Evolutionary conservation across 2,329 filamentous ascomycete species (phyloP).

Genomic region (Teratosphaeria viscida): DNA sequence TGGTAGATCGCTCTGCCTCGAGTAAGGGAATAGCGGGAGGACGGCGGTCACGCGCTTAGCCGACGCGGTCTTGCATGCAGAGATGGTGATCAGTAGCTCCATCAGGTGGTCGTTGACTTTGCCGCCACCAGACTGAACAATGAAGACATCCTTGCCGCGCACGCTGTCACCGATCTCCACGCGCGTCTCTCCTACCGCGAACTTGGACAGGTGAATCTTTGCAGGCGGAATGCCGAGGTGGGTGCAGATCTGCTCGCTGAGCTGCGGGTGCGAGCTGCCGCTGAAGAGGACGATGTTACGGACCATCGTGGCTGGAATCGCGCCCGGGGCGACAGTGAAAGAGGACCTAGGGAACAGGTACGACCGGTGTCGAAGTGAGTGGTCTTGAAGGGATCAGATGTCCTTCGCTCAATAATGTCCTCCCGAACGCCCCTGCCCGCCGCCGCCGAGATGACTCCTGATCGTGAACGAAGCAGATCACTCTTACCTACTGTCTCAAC

Average conservation of each 20-base stretch:
- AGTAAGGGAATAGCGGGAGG: slow-evolving; percentile 92
- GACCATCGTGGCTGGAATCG: slow-evolving; percentile 52
- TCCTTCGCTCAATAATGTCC: background rate
- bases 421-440: background rate
- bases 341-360: background rate
- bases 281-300: slow-evolving; percentile 90
- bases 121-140: slow-evolving; percentile 86
- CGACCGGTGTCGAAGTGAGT: background rate
- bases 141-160: slow-evolving; percentile 96
- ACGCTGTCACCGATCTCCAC: slow-evolving; percentile 96
- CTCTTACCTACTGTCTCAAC: background rate
- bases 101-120: slow-evolving; percentile 94
- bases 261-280: slow-evolving; percentile 81
- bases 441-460: background rate
- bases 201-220: slow-evolving; percentile 78
- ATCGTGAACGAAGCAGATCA: background rate
- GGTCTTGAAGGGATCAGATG: background rate
- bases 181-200: slow-evolving; percentile 87
- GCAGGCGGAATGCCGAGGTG: slow-evolving; percentile 79
- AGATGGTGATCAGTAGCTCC: slow-evolving; percentile 95
- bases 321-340: background rate
- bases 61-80: slow-evolving; percentile 91
- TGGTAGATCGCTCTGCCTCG: slow-evolving; percentile 86
- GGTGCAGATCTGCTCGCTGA: slow-evolving; percentile 79
- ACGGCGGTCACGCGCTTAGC: slow-evolving; percentile 89